phyloP scores from a whole-genome alignment of 2,329 filamentous ascomycete genomes.

The Pseudophaeomoniella oleicola region DNA sequence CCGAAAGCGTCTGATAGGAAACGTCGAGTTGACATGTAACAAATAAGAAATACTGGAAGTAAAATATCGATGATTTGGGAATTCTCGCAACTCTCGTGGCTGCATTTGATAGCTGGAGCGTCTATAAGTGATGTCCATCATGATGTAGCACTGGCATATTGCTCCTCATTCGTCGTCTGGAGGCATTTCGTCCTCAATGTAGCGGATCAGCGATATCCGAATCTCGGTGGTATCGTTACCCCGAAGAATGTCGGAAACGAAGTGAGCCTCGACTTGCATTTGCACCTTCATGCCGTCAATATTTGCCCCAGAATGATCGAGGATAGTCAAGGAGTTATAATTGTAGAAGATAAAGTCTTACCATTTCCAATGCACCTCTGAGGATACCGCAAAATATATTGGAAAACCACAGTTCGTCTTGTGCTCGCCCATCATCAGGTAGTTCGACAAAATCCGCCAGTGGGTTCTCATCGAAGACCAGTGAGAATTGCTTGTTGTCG shows the following conservation, averaged over 20 bases:
- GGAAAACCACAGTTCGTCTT: constrained; percentile 96
- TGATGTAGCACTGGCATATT: too few relatives aligned
- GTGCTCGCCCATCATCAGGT: constrained; percentile 85
- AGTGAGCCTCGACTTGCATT: constrained; percentile 97
- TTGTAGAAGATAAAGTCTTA: constrained; percentile 24
- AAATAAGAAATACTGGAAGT: too few relatives aligned
- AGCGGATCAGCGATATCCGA: constrained; percentile 78
- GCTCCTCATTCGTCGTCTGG: constrained; percentile 96
- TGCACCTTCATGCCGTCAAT: constrained; percentile 43
- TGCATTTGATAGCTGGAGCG: too few relatives aligned
- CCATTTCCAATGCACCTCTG: constrained; percentile 88
- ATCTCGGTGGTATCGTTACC: constrained; percentile 97
- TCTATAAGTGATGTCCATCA: too few relatives aligned
- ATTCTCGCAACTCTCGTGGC: too few relatives aligned
- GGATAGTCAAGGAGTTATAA: constrained; percentile 3
- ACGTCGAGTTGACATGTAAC: too few relatives aligned
- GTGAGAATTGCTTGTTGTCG: constrained; percentile 90
- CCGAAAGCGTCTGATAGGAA: too few relatives aligned
- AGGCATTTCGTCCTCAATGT: constrained; percentile 95
- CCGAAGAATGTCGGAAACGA: constrained; percentile 81
- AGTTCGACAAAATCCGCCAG: constrained; percentile 94
- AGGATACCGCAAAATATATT: constrained; percentile 93
- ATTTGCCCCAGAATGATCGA: constrained; percentile 1
- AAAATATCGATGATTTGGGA: too few relatives aligned
- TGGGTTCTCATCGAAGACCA: constrained; percentile 94